Conservation (phyloP, 2,329 filamentous ascomycete species). For the Fonsecaea erecta region DNA sequence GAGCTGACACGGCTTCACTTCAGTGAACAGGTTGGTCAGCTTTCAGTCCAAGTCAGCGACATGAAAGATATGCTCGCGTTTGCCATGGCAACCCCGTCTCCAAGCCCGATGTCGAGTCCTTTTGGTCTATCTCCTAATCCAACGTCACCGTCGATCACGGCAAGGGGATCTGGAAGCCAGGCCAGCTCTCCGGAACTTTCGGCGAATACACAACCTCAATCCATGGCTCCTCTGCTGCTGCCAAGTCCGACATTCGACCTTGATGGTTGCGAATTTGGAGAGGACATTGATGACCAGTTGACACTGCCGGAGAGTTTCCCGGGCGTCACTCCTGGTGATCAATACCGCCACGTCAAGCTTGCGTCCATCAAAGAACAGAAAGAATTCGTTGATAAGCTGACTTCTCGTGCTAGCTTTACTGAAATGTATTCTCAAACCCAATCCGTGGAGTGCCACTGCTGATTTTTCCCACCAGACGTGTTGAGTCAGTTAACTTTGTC, state of each 20-base stretch:
- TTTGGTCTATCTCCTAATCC: slow-evolving; percentile 11
- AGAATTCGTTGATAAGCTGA: slow-evolving; percentile 10
- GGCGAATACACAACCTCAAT: slow-evolving; percentile 5
- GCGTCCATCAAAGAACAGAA: slow-evolving; percentile 15
- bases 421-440: slow-evolving; percentile 9
- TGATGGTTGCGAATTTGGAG: slow-evolving; percentile 6
- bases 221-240: slow-evolving; percentile 2
- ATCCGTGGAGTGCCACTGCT: not conserved
- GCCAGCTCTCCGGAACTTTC: not conserved
- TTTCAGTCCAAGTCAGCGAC: slow-evolving; percentile 4
- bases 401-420: not conserved
- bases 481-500: slow-evolving; percentile 12
- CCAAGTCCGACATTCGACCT: slow-evolving; percentile 12
- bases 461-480: slow-evolving; percentile 1
- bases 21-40: slow-evolving; percentile 17
- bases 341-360: slow-evolving; percentile 21
- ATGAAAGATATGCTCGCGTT: slow-evolving; percentile 16
- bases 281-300: slow-evolving; percentile 10
- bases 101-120: slow-evolving; percentile 10
- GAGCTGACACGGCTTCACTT: not conserved
- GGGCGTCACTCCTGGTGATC: slow-evolving; percentile 15
- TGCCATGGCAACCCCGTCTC: slow-evolving; percentile 13
- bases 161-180: not conserved
- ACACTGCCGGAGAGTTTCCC: slow-evolving; percentile 11
- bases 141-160: not conserved